phyloP scores from a whole-genome alignment of 176 grass and related monocot species.

The barley (Hordeum vulgare) region MorexV3_pseudomolecules_assembly NC_058518.1:431462981-431463480 shows the following conservation, averaged over 20 bases:
- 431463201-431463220: constrained; percentile 91
- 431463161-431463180: neutral
- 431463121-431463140: too few relatives aligned
- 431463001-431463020: too few relatives aligned
- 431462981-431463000: too few relatives aligned
- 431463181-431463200: constrained; percentile 49
- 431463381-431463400: constrained; percentile 79
- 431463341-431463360: constrained; percentile 43
- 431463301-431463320: neutral
- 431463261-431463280: constrained; percentile 72
- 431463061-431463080: too few relatives aligned
- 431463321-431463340: constrained; percentile 3
- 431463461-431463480: constrained; percentile 63
- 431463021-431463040: too few relatives aligned
- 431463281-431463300: constrained; percentile 18
- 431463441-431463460: constrained; percentile 83
- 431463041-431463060: too few relatives aligned
- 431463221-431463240: constrained; percentile 78
- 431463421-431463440: constrained; percentile 79
- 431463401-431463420: constrained; percentile 88
- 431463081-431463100: too few relatives aligned
- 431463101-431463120: too few relatives aligned
- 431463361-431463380: constrained; percentile 90
- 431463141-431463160: neutral
- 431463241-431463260: constrained; percentile 95